phyloP scores from a whole-genome alignment of 768 basidiomycete species.

The Gloeophyllum trabeum region DNA sequence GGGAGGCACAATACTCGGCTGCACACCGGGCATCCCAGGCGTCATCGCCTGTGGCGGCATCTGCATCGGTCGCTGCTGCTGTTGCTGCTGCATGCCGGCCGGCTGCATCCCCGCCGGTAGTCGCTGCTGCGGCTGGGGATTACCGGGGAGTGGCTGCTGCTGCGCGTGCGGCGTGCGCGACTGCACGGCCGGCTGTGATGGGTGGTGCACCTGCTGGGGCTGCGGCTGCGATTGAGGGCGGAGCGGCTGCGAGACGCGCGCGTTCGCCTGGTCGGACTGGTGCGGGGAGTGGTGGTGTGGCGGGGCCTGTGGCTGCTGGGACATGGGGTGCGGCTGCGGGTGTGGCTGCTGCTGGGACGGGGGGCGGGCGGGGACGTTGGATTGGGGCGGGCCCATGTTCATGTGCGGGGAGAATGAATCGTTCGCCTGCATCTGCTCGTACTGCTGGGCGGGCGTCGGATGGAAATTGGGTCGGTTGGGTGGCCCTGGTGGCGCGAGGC shows the following conservation, averaged over 20 bases:
- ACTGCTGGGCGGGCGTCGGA: constrained; percentile 51
- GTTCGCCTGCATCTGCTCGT: constrained; percentile 36
- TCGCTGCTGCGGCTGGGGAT: constrained; percentile 6
- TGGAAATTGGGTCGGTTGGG: constrained; percentile 28
- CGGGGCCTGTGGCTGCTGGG: constrained; percentile 15
- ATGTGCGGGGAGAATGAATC: constrained; percentile 4
- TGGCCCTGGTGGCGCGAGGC: constrained; percentile 23
- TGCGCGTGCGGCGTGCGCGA: constrained; percentile 35
- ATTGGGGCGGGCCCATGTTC: constrained; percentile 5
- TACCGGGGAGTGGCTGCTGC: constrained; percentile 24
- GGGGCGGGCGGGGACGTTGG: constrained; percentile 8
- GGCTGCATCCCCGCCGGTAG: constrained; percentile 8
- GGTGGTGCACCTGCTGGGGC: constrained; percentile 32
- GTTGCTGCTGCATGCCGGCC: constrained; percentile 3
- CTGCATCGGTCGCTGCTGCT: constrained; percentile 3
- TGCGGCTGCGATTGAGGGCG: constrained; percentile 56
- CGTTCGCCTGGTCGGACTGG: constrained; percentile 30
- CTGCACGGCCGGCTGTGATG: constrained; percentile 33
- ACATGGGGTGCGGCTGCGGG: constrained; percentile 30
- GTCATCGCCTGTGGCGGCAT: neutral
- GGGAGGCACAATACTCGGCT: constrained; percentile 17
- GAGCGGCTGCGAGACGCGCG: constrained; percentile 26
- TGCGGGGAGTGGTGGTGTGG: constrained; percentile 22
- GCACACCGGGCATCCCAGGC: neutral
- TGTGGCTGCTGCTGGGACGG: constrained; percentile 23